Conservation (phyloP, 441 rosid genomes). For the Adansonia madagascariensis region DNA sequence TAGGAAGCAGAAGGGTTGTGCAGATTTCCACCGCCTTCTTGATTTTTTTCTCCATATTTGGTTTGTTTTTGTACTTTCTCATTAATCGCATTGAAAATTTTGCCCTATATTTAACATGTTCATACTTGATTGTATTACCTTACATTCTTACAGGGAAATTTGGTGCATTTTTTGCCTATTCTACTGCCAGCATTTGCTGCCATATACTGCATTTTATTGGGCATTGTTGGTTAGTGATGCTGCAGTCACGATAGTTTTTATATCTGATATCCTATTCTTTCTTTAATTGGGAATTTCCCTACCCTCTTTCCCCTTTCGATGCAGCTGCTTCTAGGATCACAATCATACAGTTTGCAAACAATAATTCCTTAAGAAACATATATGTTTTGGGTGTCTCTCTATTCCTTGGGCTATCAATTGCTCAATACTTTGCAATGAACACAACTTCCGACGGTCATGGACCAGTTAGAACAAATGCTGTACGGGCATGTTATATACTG, state of each 20-base stretch:
- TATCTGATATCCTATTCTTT: slow-evolving; percentile 12
- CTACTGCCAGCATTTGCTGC: slow-evolving; percentile 91
- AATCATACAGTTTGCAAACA: slow-evolving; percentile 79
- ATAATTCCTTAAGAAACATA: slow-evolving; percentile 83
- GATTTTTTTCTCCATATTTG: slow-evolving; percentile 96
- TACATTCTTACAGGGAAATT: slow-evolving; percentile 67
- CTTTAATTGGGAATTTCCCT: not conserved
- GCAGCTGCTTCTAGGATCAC: slow-evolving; percentile 86
- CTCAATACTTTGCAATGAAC: slow-evolving; percentile 68
- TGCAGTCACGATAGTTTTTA: not conserved
- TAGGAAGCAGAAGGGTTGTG: slow-evolving; percentile 95
- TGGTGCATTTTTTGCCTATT: slow-evolving; percentile 92
- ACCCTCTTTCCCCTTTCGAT: not conserved
- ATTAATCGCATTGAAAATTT: not conserved
- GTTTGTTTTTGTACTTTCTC: slow-evolving; percentile 40
- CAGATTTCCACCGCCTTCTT: slow-evolving; percentile 92
- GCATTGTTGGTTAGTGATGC: slow-evolving; percentile 77
- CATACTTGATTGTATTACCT: slow-evolving; percentile 5
- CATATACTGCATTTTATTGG: slow-evolving; percentile 82
- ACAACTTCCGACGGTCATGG: slow-evolving; percentile 63
- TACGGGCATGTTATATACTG: slow-evolving; percentile 71
- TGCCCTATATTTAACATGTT: not conserved
- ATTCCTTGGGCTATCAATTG: slow-evolving; percentile 81
- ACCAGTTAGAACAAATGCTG: slow-evolving; percentile 71
- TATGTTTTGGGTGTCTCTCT: slow-evolving; percentile 80